Base-by-base conservation (phyloP, 495 filamentous ascomycete genomes). In the Talaromyces stipitatus region DNA sequence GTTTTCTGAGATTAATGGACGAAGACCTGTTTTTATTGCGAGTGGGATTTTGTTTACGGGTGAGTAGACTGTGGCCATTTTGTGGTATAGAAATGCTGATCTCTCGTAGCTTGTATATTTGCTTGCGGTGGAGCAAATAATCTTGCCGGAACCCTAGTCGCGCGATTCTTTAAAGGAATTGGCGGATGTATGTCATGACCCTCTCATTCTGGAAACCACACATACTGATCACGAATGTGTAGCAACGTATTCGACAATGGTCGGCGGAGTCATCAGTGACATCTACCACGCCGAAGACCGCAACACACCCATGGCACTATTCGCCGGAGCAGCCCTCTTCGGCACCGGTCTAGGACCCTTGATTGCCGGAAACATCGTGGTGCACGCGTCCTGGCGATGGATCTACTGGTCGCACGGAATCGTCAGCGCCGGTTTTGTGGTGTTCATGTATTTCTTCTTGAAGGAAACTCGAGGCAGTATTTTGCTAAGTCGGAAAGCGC, bases 291-390 rank as follows among this genome's bases (percentile, higher is more conserved):
- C 87, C 8, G 69, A 88, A 58, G 87, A 86, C 33, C 76, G 92
- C 29, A 96, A 96, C 61, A 89, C 86, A 2, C 89, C 92, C 4
- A 97, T 97, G 92, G 86, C 90, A 2, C 63, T 95, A 2, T 96
- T 95, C 66, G 84, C 86, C 1, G 88, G 84, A 1, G 74, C 77
- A 20, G 91, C 89, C 0, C 69, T 97, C 8, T 78, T 87, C 14
- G 94, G 92, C 1, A 96, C 90, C 0, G 92, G 91, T 2, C 69
- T 88, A 0, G 92, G 91, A 0, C 91, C 92, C 0, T 64, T 97
- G 4, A 69, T 89, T 4, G 80, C 79, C 14, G 86, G 88, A 2
- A 82, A 85, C 16, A 86, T 97, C 60, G 84, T 85, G 0, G 69
- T 86, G 48, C 74, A 82, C 48, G 72, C 78, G 7, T 77, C 69